Percentiles rank a stretch among this genome's conserved stretches.
These are phyloP conservation scores for Aspergillus aculeatus DNA, from an alignment of 2,329 filamentous ascomycete species.

Conservation along the genomic window DNA sequence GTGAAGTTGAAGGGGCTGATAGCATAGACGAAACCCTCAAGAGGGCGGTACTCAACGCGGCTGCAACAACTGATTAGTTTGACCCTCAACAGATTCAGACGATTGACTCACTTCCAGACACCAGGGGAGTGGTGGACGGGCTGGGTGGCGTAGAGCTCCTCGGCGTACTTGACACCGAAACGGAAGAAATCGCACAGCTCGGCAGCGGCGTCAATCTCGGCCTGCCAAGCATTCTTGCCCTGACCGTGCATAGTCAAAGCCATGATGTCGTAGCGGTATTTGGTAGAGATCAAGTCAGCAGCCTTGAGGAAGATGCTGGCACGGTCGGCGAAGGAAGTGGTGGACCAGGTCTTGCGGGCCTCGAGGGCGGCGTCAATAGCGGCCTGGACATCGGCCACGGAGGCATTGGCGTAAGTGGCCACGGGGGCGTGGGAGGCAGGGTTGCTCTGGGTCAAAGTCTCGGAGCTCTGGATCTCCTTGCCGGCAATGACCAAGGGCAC, in stretches of 20 bases:
- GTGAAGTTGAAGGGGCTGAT: conserved; percentile 97
- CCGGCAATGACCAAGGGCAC: conserved; percentile 83
- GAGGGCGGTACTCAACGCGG: conserved; percentile 79
- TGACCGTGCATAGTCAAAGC: conserved; percentile 93
- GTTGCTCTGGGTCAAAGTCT: conserved; percentile 65
- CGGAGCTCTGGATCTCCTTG: conserved; percentile 55
- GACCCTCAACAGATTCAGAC: not conserved
- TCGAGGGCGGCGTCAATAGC: conserved; percentile 82
- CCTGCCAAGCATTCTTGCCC: conserved; percentile 98
- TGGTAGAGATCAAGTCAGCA: conserved; percentile 82
- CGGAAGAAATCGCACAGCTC: conserved; percentile 90
- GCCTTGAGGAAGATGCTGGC: conserved; percentile 95
- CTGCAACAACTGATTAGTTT: conserved; percentile 28
- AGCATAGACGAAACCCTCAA: conserved; percentile 95
- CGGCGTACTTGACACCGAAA: conserved; percentile 88
- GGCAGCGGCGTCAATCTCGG: conserved; percentile 94
- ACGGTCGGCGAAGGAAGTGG: conserved; percentile 82
- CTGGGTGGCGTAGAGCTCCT: conserved; percentile 86
- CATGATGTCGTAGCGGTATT: conserved; percentile 97
- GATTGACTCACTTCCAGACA: conserved; percentile 71
- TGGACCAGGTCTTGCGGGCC: conserved; percentile 85
- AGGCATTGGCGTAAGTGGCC: conserved; percentile 82
- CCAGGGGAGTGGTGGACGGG: conserved; percentile 78
- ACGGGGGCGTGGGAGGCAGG: conserved; percentile 78
- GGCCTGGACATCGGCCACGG: conserved; percentile 68